phyloP scores from a whole-genome alignment of 139 green algal genomes.

The Auxenochlorella pyrenoidosa region DNA sequence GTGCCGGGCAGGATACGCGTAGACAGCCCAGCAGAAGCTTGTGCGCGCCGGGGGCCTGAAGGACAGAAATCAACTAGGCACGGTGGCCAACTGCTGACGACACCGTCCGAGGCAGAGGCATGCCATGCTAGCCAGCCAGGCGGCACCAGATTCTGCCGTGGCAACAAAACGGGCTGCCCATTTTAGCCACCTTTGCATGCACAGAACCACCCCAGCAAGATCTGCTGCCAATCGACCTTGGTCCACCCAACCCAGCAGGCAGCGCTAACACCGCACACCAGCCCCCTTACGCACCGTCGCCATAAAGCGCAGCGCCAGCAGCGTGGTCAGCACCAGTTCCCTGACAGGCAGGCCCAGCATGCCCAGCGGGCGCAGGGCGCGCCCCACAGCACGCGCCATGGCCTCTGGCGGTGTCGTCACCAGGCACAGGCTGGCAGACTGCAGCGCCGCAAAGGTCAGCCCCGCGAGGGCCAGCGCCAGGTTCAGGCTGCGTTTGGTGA shows the following conservation, averaged over 20 bases:
- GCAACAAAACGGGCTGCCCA: no score
- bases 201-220: no score
- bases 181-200: no score
- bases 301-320: slow-evolving; percentile 53
- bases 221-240: no score
- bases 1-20: neutral
- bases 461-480: slow-evolving; percentile 29
- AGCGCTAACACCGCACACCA: neutral
- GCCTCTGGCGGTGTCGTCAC: slow-evolving; percentile 46
- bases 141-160: neutral
- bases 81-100: neutral
- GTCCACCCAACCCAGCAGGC: no score
- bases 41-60: neutral
- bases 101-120: neutral
- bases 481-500: slow-evolving; percentile 47
- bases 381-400: slow-evolving; percentile 43
- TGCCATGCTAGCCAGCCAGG: neutral
- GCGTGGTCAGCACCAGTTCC: slow-evolving; percentile 45
- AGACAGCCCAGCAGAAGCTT: neutral
- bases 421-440: slow-evolving; percentile 53
- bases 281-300: slow-evolving; percentile 33
- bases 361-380: slow-evolving; percentile 40
- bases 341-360: slow-evolving; percentile 36
- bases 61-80: neutral
- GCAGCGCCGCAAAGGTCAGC: slow-evolving; percentile 47